phyloP scores from a whole-genome alignment of 257 asterid genomes.

The Scutellaria galericulata region DNA sequence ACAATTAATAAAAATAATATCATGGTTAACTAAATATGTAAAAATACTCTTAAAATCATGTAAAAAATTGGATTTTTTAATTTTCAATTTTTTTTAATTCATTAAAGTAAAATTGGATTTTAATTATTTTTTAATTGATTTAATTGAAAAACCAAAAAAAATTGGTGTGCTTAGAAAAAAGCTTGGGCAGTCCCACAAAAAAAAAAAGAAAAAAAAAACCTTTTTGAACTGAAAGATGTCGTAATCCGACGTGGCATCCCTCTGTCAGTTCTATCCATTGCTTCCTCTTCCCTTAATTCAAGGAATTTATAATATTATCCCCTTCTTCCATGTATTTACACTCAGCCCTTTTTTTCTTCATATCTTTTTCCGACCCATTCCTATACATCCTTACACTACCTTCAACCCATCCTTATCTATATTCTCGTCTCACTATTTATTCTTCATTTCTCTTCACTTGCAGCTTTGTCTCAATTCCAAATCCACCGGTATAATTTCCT shows the following conservation, averaged over 20 bases:
- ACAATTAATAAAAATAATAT: too few relatives aligned
- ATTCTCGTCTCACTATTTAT: conserved; percentile 17
- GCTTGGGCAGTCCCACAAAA: too few relatives aligned
- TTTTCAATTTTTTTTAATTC: too few relatives aligned
- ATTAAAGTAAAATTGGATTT: too few relatives aligned
- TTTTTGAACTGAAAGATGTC: neutral
- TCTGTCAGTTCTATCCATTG: conserved; percentile 8
- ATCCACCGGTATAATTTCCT: conserved; percentile 3
- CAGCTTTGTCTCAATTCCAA: neutral
- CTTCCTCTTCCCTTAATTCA: neutral
- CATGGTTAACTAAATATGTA: too few relatives aligned
- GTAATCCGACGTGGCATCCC: neutral
- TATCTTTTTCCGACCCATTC: conserved; percentile 18
- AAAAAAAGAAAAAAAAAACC: neutral
- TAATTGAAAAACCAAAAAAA: too few relatives aligned
- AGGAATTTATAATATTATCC: neutral
- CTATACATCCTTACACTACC: conserved; percentile 6
- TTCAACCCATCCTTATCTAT: conserved; percentile 26
- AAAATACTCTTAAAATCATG: too few relatives aligned
- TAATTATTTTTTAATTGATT: too few relatives aligned
- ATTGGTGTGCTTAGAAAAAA: too few relatives aligned
- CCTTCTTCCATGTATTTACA: neutral
- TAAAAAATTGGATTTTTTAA: too few relatives aligned
- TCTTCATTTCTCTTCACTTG: neutral
- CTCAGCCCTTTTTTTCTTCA: neutral